These are phyloP conservation scores for Lichtheimia hyalospora DNA, from an alignment of 371 early-diverging fungal species.

Conservation along the genomic window DNA sequence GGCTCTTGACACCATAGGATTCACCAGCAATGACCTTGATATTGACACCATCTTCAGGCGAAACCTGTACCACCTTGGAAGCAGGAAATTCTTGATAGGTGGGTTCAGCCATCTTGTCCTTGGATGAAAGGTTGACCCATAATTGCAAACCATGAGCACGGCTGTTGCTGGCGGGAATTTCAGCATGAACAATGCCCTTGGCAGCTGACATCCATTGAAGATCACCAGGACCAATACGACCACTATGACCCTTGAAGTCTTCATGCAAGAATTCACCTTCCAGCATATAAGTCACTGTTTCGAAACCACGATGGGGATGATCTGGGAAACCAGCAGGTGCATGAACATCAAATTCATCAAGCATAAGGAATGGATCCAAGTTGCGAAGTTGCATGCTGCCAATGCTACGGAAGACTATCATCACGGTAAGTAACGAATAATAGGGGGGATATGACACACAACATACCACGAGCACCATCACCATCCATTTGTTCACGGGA, in stretches of 20 bases:
- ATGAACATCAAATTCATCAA: conserved; percentile 72
- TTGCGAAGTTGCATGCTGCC: conserved; percentile 64
- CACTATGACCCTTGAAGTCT: conserved; percentile 81
- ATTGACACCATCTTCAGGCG: conserved; percentile 55
- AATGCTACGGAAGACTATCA: conserved; percentile 70
- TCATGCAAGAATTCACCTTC: conserved; percentile 76
- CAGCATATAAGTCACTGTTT: conserved; percentile 80
- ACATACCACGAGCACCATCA: conserved; percentile 42
- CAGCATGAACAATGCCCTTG: conserved; percentile 79
- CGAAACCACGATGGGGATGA: conserved; percentile 78
- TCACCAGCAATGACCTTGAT: conserved; percentile 82
- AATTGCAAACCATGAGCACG: conserved; percentile 75
- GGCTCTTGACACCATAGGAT: conserved; percentile 57
- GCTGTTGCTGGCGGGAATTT: conserved; percentile 61
- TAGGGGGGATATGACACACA: neutral
- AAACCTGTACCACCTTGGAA: conserved; percentile 57
- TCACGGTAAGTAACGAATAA: neutral
- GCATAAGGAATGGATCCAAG: conserved; percentile 83
- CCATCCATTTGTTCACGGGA: conserved; percentile 51
- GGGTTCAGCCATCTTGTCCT: conserved; percentile 77
- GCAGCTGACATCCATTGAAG: conserved; percentile 62
- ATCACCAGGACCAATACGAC: conserved; percentile 71
- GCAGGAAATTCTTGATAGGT: conserved; percentile 75
- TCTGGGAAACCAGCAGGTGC: conserved; percentile 61
- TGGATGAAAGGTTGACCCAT: conserved; percentile 84